A percentile compares a stretch with the other conserved stretches of the same genome.
These are phyloP conservation scores for Chrysanthemum makinoi DNA, from an alignment of 129 eudicot species.

Conservation along the genomic window DNA sequence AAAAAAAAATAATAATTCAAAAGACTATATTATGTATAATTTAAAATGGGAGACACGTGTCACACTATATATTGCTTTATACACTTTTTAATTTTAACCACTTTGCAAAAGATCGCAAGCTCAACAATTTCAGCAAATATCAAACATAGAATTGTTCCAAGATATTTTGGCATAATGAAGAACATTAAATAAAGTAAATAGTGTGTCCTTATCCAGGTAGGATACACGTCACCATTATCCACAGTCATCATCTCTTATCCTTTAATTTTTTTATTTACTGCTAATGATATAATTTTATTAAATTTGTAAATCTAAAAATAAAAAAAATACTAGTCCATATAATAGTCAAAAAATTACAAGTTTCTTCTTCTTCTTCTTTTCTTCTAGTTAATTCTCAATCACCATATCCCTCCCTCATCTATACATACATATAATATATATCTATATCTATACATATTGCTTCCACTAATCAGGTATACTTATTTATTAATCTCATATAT, in stretches of 20 bases:
- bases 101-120: no score
- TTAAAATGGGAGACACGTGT: no score
- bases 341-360: conserved; percentile 31
- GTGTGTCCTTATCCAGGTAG: conserved; percentile 27
- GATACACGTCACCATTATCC: conserved; percentile 41
- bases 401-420: conserved; percentile 8
- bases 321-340: not conserved
- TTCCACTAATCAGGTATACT: conserved; percentile 10
- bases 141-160: no score
- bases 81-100: no score
- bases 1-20: no score
- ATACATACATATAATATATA: not conserved
- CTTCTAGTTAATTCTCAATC: conserved; percentile 22
- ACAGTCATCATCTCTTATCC: conserved; percentile 24
- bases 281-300: conserved; percentile 10
- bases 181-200: no score
- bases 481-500: not conserved
- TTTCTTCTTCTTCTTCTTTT: conserved; percentile 34
- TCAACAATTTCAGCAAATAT: no score
- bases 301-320: conserved; percentile 7
- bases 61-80: no score
- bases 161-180: no score
- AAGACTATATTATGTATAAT: no score
- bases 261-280: not conserved
- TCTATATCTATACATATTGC: not conserved